Evolutionary conservation across 306 rosid species (phyloP).

Genomic region (Sicyos baderoa): DNA sequence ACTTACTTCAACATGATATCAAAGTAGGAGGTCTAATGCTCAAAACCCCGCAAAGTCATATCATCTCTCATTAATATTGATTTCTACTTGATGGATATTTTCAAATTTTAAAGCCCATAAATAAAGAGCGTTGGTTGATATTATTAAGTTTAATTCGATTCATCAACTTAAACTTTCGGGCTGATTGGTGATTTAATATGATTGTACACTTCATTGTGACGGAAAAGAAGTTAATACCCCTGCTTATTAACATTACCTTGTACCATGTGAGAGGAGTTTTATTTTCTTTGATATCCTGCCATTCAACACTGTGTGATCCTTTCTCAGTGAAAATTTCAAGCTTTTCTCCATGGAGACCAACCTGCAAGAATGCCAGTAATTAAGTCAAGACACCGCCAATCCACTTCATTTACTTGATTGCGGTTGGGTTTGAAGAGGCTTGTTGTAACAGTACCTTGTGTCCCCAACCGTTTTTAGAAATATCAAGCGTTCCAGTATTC

Average conservation of each 20-base stretch:
- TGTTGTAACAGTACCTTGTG: conserved; percentile 33
- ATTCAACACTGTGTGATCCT: conserved; percentile 35
- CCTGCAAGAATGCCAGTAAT: conserved; percentile 27
- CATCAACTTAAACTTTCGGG: too few relatives aligned
- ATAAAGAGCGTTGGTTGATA: too few relatives aligned
- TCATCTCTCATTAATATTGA: too few relatives aligned
- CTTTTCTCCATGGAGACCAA: conserved; percentile 51
- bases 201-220: too few relatives aligned
- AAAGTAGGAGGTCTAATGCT: too few relatives aligned
- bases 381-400: background rate
- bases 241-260: conserved; percentile 42
- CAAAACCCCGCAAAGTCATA: too few relatives aligned
- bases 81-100: too few relatives aligned
- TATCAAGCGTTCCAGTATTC: conserved; percentile 47
- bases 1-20: too few relatives aligned
- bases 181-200: too few relatives aligned
- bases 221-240: background rate
- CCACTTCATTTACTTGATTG: background rate
- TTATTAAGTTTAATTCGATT: too few relatives aligned
- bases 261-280: conserved; percentile 49
- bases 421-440: background rate
- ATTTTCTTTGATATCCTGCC: conserved; percentile 33
- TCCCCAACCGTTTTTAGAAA: conserved; percentile 54
- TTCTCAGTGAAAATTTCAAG: conserved; percentile 28
- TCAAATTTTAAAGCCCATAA: too few relatives aligned